phyloP scores from a whole-genome alignment of 306 rosid genomes.

The Quercus alba region DNA sequence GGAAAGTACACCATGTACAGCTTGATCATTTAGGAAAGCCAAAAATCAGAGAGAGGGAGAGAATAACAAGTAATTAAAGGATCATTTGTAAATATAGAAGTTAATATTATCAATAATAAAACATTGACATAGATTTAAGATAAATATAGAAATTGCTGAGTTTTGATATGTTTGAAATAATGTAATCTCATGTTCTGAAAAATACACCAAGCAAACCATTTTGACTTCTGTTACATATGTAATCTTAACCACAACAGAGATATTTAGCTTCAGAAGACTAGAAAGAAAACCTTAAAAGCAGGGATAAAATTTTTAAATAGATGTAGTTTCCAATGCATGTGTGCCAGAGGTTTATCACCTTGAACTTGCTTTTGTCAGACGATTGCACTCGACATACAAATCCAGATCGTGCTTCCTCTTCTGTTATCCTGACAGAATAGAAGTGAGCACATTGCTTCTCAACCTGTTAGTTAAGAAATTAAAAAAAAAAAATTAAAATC shows the following conservation, averaged over 20 bases:
- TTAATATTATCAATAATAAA: neutral
- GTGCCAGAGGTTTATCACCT: conserved; percentile 50
- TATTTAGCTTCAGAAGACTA: neutral
- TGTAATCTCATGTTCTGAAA: neutral
- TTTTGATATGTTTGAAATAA: neutral
- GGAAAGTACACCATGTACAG: neutral
- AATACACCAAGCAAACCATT: neutral
- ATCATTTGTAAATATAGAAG: neutral
- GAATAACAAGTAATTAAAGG: neutral
- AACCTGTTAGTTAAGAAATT: conserved; percentile 50
- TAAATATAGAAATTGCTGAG: neutral
- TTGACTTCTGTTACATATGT: neutral
- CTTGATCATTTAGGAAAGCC: neutral
- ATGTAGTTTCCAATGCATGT: conserved; percentile 12
- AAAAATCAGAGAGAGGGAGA: neutral
- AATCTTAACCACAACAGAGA: neutral
- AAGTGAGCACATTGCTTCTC: conserved; percentile 99
- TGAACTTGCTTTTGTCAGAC: conserved; percentile 94
- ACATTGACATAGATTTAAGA: neutral
- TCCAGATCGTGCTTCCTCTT: conserved; percentile 82
- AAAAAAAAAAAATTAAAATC: conserved; percentile 9
- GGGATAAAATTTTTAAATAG: neutral
- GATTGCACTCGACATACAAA: conserved; percentile 94
- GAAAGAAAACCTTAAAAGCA: conserved; percentile 3
- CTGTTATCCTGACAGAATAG: conserved; percentile 75